Evolutionary conservation across 1,139 yeast genomes (phyloP).

Genomic region (Debaryomyces psychrophilus): DNA sequence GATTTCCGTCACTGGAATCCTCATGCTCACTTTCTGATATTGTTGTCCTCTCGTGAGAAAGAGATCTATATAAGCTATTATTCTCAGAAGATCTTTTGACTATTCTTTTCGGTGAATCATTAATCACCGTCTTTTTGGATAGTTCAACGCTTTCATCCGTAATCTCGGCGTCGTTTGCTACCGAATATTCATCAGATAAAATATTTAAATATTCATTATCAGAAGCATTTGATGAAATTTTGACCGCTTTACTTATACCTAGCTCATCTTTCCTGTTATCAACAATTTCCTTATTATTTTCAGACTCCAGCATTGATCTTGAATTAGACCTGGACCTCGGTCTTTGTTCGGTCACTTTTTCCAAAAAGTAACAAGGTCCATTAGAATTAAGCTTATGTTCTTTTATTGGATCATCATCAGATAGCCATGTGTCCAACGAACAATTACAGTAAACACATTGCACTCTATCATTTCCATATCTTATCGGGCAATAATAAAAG

Average conservation of each 20-base stretch:
- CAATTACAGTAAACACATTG: conserved; percentile 73
- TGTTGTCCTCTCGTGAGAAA: not conserved
- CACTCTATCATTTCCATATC: conserved; percentile 60
- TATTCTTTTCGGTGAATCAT: conserved; percentile 1
- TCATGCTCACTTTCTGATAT: conserved; percentile 9
- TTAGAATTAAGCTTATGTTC: conserved; percentile 54
- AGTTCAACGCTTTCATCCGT: not conserved
- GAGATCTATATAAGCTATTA: not conserved
- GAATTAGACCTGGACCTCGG: conserved; percentile 10
- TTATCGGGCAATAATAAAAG: conserved; percentile 51
- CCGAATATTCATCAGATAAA: not conserved
- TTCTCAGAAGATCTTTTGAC: not conserved
- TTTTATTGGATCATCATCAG: conserved; percentile 60
- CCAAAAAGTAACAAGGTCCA: conserved; percentile 51
- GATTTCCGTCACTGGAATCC: not conserved
- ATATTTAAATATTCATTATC: not conserved
- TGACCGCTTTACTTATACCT: not conserved
- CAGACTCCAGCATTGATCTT: not conserved
- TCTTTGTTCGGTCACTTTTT: conserved; percentile 8
- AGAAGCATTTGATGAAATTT: not conserved
- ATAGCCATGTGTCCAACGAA: conserved; percentile 73
- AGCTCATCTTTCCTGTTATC: not conserved
- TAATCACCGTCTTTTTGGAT: not conserved
- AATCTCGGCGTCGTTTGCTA: not conserved
- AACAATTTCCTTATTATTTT: not conserved